Evolutionary conservation across 345 rosid species (phyloP), one percentile per base, ranked within the genome.

Genomic region (Reutealis trisperma): DNA sequence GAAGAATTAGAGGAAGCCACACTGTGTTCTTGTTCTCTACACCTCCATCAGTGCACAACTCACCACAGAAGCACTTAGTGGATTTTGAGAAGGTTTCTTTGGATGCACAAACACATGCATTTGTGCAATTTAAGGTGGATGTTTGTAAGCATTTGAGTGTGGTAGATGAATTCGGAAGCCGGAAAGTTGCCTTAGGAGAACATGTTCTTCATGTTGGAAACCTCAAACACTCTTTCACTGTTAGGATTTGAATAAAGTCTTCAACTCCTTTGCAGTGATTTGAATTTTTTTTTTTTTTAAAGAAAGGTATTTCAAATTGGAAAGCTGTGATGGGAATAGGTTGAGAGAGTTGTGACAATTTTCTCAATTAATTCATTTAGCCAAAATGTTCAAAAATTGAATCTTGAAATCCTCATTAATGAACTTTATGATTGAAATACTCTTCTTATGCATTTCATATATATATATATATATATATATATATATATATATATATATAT

Each of bases 71-170:
- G 81, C 97, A 93, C 45, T 72, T 93, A 71, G 13, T 96, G 78
- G 87, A 83, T 13, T 93, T 95, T 63, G 85, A 95, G 78, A 95
- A 92, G 85, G 84, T 95, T n/a, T 71, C 45, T 34, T 47, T 95
- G 82, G 62, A 15, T 15, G 82, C 83, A 1, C 67, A 75, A 10
- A 76, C 84, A 11, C 82, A 82, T 58, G 47, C 75, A n/a, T 34
- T 81, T 68, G 89, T 93, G 52, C 84, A 68, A 18, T 93, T 95
- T 74, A 83, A 76, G 63, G 86, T 95, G 19, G 87, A 92, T 62
- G 89, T 88, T 16, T 95, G 99, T 76, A 90, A 84, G 83, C 92
- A 95, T 83, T 86, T 95, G 81, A 91, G 92, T 75, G 84, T 92
- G 4, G 91, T 89, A 3, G 98, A 90, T 71, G 94, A 95, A 75